Evolutionary conservation across 2,329 filamentous ascomycete species (phyloP).

Genomic region (Leptodontidium sp.): DNA sequence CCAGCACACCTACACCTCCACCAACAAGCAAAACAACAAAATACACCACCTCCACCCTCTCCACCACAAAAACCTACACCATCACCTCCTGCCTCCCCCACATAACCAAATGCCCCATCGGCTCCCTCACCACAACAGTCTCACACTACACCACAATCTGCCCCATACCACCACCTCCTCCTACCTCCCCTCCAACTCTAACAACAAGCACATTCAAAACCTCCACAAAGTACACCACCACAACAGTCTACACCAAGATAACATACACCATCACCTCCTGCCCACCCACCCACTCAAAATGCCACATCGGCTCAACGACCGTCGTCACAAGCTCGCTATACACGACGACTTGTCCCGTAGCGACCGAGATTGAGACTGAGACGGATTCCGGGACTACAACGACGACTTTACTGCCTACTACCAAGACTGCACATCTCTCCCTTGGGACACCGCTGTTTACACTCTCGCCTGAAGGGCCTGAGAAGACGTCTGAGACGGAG

Average conservation of each 20-base stretch:
- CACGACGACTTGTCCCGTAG: not conserved
- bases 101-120: not conserved
- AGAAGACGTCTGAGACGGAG: not conserved
- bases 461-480: not conserved
- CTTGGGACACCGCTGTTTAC: slow-evolving; percentile 4
- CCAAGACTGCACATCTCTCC: not conserved
- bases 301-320: not conserved
- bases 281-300: not conserved
- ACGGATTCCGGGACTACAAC: slow-evolving; percentile 5
- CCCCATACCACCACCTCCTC: not conserved
- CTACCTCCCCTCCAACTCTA: not conserved
- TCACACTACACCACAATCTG: slow-evolving; percentile 7
- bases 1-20: not conserved
- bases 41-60: slow-evolving; percentile 2
- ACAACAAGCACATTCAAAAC: not conserved
- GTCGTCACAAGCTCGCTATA: not conserved
- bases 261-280: slow-evolving; percentile 3
- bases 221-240: not conserved
- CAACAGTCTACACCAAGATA: not conserved
- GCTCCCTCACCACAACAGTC: not conserved
- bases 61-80: slow-evolving; percentile 10
- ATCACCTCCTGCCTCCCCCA: not conserved
- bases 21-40: not conserved
- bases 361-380: not conserved
- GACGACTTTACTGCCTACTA: not conserved